These are phyloP conservation scores for Tricholoma saponaceum DNA, from an alignment of 768 basidiomycete genomes.

Conservation along the genomic window DNA sequence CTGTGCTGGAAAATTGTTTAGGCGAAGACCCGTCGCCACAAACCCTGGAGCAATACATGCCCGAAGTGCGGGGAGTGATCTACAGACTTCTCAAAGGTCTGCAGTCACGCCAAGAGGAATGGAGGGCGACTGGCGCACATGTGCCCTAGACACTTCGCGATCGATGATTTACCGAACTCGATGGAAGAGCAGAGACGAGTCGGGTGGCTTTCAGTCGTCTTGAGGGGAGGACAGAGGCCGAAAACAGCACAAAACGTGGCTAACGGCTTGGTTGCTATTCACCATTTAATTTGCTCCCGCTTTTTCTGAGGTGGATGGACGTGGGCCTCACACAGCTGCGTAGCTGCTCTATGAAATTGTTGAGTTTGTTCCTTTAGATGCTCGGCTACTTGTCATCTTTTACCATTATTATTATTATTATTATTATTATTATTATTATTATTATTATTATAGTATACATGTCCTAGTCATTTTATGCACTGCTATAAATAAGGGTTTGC, in stretches of 20 bases:
- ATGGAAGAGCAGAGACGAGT: neutral
- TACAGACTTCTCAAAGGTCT: slow-evolving; percentile 81
- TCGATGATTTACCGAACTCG: neutral
- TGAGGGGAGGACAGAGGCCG: neutral
- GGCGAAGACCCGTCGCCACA: slow-evolving; percentile 78
- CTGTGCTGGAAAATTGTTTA: slow-evolving; percentile 57
- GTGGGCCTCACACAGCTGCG: too few species aligned
- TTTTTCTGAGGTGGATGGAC: neutral
- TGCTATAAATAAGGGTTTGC: too few species aligned
- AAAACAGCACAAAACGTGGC: neutral
- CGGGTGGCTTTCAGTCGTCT: too few species aligned
- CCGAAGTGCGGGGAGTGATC: slow-evolving; percentile 77
- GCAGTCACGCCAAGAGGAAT: slow-evolving; percentile 64
- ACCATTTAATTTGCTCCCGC: neutral
- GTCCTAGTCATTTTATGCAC: too few species aligned
- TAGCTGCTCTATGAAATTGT: neutral
- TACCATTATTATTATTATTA: too few species aligned
- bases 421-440: neutral
- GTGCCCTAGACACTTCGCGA: neutral
- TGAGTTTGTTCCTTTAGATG: neutral
- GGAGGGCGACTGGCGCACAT: slow-evolving; percentile 23
- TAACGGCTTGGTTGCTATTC: neutral
- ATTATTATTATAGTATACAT: too few species aligned
- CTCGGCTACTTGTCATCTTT: too few species aligned
- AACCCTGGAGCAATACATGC: slow-evolving; percentile 73